These are phyloP conservation scores for Pezicula rhizophila DNA, from an alignment of 2,329 filamentous ascomycete genomes.

Conservation along the genomic window DNA sequence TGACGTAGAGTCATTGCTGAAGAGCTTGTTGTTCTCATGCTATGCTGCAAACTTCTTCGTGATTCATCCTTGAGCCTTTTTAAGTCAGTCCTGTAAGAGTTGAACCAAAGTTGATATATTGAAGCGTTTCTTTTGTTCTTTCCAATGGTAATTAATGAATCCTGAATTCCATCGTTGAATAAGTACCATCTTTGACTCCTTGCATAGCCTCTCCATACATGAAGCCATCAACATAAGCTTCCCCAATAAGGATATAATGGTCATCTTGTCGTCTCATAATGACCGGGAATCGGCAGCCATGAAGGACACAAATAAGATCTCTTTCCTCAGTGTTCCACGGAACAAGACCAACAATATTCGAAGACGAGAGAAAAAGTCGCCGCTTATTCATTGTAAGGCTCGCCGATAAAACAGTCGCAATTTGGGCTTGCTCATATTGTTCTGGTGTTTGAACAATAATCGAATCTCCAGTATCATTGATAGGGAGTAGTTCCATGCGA, in stretches of 20 bases:
- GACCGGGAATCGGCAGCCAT: conserved; percentile 22
- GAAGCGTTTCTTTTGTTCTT: neutral
- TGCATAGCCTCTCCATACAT: conserved; percentile 21
- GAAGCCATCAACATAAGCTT: conserved; percentile 21
- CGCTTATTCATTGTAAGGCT: conserved; percentile 19
- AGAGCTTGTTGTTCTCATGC: no score
- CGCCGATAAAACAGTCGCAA: conserved; percentile 14
- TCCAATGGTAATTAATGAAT: conserved; percentile 13
- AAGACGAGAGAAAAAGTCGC: conserved; percentile 11
- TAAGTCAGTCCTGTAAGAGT: neutral
- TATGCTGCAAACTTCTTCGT: no score
- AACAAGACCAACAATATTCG: conserved; percentile 14
- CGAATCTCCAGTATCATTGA: neutral
- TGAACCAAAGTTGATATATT: no score
- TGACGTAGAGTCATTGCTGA: no score
- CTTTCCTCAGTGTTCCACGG: conserved; percentile 12
- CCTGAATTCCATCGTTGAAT: conserved; percentile 10
- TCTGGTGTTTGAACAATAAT: neutral
- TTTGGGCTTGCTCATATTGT: conserved; percentile 9
- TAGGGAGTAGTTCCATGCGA: conserved; percentile 5
- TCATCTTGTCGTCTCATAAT: conserved; percentile 12
- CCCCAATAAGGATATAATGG: conserved; percentile 17
- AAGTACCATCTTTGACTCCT: conserved; percentile 7
- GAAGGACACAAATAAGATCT: conserved; percentile 19
- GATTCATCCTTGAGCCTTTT: no score